Evolutionary conservation across 2,329 filamentous ascomycete species (phyloP).

Genomic region (Aureobasidium pullulans): DNA sequence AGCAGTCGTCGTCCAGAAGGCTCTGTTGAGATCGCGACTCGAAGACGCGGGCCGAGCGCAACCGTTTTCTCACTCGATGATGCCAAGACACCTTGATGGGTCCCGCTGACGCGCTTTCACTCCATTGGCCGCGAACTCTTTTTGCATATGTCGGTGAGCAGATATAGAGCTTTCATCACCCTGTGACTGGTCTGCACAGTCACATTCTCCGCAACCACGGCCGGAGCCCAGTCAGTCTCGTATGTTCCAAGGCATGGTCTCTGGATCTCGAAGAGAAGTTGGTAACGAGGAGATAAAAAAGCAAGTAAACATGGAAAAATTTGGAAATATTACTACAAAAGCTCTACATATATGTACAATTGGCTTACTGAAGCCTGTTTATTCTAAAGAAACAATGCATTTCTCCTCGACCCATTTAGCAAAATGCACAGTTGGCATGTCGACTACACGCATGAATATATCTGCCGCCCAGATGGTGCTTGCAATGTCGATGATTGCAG

Average conservation of each 20-base stretch:
- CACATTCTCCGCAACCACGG: no score
- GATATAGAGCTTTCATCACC: background rate
- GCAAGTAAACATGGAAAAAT: background rate
- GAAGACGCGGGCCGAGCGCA: slow-evolving; percentile 7
- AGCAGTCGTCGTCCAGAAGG: background rate
- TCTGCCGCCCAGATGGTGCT: slow-evolving; percentile 49
- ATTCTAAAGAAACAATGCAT: slow-evolving; percentile 4
- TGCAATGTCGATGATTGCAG: slow-evolving; percentile 48
- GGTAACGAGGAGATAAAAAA: background rate
- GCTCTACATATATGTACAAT: no score
- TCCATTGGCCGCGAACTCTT: background rate
- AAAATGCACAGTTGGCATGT: slow-evolving; percentile 50
- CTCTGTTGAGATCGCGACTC: slow-evolving; percentile 10
- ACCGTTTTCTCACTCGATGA: slow-evolving; percentile 10
- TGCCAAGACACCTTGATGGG: slow-evolving; percentile 13
- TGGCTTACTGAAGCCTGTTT: background rate
- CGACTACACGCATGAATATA: slow-evolving; percentile 49
- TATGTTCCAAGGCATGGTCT: background rate
- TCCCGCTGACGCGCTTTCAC: background rate
- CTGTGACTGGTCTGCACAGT: background rate
- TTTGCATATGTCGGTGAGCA: background rate
- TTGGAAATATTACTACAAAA: no score
- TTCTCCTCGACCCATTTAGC: slow-evolving; percentile 47
- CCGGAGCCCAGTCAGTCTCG: no score
- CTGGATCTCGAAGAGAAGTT: background rate